Percentiles rank a stretch among this genome's conserved stretches.
Evolutionary conservation across 2,329 filamentous ascomycete species (phyloP).

Genomic region (Aquanectria penicillioides): DNA sequence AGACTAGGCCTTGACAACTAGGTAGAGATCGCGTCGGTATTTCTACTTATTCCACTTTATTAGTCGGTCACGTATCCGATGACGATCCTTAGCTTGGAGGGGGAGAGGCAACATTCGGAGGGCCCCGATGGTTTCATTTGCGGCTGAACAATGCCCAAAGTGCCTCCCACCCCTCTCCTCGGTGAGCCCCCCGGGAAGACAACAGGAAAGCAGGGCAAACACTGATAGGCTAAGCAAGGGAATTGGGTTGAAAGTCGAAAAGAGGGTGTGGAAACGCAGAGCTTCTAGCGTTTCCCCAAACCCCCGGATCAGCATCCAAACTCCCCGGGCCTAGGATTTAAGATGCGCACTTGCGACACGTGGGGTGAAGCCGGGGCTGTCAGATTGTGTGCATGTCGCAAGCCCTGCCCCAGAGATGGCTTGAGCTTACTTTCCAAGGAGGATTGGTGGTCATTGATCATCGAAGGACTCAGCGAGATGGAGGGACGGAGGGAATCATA

Average conservation of each 20-base stretch:
- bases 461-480: too few relatives aligned
- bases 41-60: not conserved
- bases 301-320: slow-evolving; percentile 8
- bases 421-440: not conserved
- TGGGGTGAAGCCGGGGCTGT: slow-evolving; percentile 7
- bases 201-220: not conserved
- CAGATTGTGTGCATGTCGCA: not conserved
- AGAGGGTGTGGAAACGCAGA: slow-evolving; percentile 13
- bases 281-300: slow-evolving; percentile 1
- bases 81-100: not conserved
- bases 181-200: slow-evolving; percentile 33
- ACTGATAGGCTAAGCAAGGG: slow-evolving; percentile 24
- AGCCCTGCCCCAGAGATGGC: not conserved
- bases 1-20: not conserved
- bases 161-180: slow-evolving; percentile 24
- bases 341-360: not conserved
- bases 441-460: too few relatives aligned
- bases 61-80: too few relatives aligned
- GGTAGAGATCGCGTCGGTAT: not conserved
- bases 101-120: slow-evolving; percentile 31
- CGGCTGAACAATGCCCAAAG: slow-evolving; percentile 33
- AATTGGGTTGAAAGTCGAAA: slow-evolving; percentile 10
- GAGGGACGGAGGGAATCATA: too few relatives aligned
- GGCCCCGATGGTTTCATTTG: slow-evolving; percentile 35
- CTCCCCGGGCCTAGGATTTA: not conserved